Evolutionary conservation across 306 rosid genomes (phyloP), one percentile per base, ranked within the genome.

Genomic region (Calophaca sinica): DNA sequence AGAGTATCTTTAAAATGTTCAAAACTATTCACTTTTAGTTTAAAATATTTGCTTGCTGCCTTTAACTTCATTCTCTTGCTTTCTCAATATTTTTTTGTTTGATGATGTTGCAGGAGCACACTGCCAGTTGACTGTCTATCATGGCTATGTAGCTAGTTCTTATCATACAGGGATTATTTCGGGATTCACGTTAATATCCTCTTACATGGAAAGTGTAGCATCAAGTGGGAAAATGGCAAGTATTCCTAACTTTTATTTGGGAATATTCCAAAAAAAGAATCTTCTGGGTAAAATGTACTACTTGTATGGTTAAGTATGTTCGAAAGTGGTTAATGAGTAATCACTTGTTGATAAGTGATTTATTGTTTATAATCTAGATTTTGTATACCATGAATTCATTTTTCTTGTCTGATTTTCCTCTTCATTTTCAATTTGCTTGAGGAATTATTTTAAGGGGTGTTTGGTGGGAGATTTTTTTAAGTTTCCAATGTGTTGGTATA

Each of bases 111-210:
- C 78, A 93, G 98, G 88, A 54, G 63, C 81, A 36, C 72, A 80
- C 78, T 76, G 81, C 75, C 89, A 78, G 78, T 79, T 85, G 79
- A 75, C 80, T 72, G 98, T 86, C 50, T 79, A 89, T 85, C 98
- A 94, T 83, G 94, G 90, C 79, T 91, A 87, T 77, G 62, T 85
- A 63, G 93, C 96, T 72, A 94, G 98, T 83, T 91, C 98, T 84
- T 94, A 94, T 82, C 97, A 94, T 71, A 79, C 91, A 14, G 96
- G 98, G 74, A 94, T 94, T 63, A 78, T 94, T 70, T 94, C 98
- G 59, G 98, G 98, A 75, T 87, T 94, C 76, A 71, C 73, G 58
- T 73, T 94, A 85, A 88, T 91, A 50, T 91, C 97, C 81, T 85
- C 88, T 31, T 87, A 85, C 76, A 83, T 94, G 89, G 91, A 86